Conservation (phyloP, 208 protist species). For the Trypanosoma scelopori region DNA sequence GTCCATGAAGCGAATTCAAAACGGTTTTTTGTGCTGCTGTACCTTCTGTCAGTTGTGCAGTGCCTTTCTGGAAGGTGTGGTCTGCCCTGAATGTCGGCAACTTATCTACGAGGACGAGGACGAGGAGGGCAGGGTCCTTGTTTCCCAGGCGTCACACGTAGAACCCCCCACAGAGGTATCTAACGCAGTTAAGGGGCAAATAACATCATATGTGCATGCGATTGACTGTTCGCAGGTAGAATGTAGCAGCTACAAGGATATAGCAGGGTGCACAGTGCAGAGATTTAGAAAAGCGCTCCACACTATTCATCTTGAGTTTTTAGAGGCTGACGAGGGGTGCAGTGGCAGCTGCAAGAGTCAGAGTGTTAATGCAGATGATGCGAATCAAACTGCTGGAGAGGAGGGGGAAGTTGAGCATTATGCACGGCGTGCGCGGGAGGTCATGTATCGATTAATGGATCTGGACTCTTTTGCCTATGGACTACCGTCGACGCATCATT, state of each 20-base stretch:
- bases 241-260: not conserved
- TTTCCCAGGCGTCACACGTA: not conserved
- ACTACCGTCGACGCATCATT: slow-evolving; percentile 56
- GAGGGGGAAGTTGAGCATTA: slow-evolving; percentile 7
- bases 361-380: not conserved
- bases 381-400: not conserved
- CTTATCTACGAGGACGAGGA: slow-evolving; percentile 37
- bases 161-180: not conserved
- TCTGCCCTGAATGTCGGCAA: slow-evolving; percentile 48
- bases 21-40: slow-evolving; percentile 55
- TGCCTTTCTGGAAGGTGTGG: slow-evolving; percentile 47
- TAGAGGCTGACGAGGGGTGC: not conserved
- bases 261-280: not conserved
- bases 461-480: slow-evolving; percentile 36
- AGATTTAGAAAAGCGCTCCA: slow-evolving; percentile 9
- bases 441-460: slow-evolving; percentile 46
- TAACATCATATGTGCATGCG: slow-evolving; percentile 3
- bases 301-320: slow-evolving; percentile 14
- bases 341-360: too few species aligned
- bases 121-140: not conserved
- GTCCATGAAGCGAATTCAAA: slow-evolving; percentile 23
- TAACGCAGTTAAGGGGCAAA: not conserved
- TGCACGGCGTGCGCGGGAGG: slow-evolving; percentile 13
- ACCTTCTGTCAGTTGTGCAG: slow-evolving; percentile 35
- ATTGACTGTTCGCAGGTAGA: slow-evolving; percentile 15